phyloP scores from a whole-genome alignment of 306 rosid genomes.

The Pterocarpus macrocarpus region DNA sequence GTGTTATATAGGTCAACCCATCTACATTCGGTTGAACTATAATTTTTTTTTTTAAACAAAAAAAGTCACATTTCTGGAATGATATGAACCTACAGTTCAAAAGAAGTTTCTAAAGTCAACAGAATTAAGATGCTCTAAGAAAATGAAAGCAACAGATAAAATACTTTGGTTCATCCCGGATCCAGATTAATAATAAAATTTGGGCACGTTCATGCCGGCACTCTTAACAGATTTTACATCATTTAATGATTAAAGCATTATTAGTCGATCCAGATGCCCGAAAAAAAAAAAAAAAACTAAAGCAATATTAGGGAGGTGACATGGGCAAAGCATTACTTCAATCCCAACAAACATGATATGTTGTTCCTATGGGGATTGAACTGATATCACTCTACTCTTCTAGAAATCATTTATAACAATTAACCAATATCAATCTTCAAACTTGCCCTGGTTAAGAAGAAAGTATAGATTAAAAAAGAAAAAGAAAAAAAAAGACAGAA shows the following conservation, averaged over 20 bases:
- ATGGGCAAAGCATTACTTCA: neutral
- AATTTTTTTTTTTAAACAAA: neutral
- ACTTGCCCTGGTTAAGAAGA: neutral
- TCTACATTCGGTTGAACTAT: neutral
- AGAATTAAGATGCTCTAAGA: neutral
- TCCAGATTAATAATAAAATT: neutral
- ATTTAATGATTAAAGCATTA: neutral
- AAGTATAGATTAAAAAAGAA: neutral
- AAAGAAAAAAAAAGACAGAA: no score
- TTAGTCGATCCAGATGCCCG: no score
- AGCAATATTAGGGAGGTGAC: neutral
- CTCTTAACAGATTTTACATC: neutral
- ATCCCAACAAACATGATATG: neutral
- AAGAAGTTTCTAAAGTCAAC: constrained; percentile 8
- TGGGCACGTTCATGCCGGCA: neutral
- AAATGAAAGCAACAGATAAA: constrained; percentile 32
- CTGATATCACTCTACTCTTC: neutral
- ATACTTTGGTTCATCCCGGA: neutral
- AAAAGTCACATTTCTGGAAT: neutral
- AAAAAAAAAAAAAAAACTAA: no score
- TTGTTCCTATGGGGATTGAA: neutral
- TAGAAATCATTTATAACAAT: neutral
- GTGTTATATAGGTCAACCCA: constrained; percentile 22
- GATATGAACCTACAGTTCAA: neutral
- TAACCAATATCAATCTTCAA: neutral